Percentiles rank a stretch among this genome's conserved stretches.
Evolutionary conservation across 768 basidiomycete species (phyloP).

Genomic region (Termitomyces sp.): DNA sequence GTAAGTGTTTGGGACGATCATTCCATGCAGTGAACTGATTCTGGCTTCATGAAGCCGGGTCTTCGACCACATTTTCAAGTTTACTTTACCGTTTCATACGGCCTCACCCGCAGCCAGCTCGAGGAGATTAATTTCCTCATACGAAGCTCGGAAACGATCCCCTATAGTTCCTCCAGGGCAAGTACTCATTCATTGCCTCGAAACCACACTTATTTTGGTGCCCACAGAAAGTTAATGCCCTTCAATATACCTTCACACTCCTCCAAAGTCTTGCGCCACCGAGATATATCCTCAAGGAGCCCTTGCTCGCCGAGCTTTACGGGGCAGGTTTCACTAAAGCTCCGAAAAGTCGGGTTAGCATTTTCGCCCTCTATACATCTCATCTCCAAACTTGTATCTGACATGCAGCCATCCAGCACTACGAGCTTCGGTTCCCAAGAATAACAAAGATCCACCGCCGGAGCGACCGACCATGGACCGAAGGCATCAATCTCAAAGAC

Average conservation of each 20-base stretch:
- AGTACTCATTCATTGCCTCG: background rate
- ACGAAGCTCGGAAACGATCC: conserved; percentile 34
- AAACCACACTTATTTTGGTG: background rate
- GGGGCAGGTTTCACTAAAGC: conserved; percentile 83
- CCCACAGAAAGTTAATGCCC: background rate
- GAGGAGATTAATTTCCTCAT: conserved; percentile 71
- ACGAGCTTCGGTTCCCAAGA: conserved; percentile 81
- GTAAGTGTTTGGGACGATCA: conserved; percentile 22
- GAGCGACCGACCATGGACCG: conserved; percentile 60
- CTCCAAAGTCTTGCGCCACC: conserved; percentile 46
- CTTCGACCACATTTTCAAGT: conserved; percentile 59
- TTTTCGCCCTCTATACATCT: background rate
- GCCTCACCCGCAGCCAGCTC: conserved; percentile 56
- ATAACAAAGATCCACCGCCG: conserved; percentile 62
- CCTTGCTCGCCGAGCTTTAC: conserved; percentile 66
- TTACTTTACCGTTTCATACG: conserved; percentile 76
- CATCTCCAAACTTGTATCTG: background rate
- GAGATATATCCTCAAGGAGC: conserved; percentile 47
- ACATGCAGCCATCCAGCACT: conserved; percentile 42
- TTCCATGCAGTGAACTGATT: background rate
- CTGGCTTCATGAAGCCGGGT: conserved; percentile 27
- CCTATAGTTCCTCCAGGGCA: conserved; percentile 21
- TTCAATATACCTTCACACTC: conserved; percentile 54
- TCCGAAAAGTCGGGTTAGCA: conserved; percentile 42
- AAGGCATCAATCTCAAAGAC: conserved; percentile 41